Base-by-base conservation (phyloP, 768 basidiomycete species). In the Chiua virens region DNA sequence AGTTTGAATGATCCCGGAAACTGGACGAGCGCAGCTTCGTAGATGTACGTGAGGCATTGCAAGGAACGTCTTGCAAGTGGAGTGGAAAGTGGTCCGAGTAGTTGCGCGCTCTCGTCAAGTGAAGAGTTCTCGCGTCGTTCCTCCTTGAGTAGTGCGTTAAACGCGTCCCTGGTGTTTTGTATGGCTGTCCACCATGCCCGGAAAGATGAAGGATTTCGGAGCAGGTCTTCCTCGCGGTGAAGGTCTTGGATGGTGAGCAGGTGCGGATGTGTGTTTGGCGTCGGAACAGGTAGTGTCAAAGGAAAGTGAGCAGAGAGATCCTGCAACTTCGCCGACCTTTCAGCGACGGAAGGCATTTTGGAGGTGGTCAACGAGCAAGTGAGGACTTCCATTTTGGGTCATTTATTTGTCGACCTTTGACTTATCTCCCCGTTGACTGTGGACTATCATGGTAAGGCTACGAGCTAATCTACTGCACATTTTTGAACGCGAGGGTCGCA, bases 121-220 rank as follows among this genome's bases (percentile, higher is more conserved):
- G 79, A 62, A 44, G 80, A 68, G 22, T 73, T 61, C 3, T 75
- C 62, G 17, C 73, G 74, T 55, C 59, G 55, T 41, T 88, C 85
- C 5, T 75, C 71, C 66, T 85, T 89, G 56, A 81, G 76, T 43
- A 78, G 73, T 6, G 80, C 66, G 41, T 68, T 67, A 59, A 82
- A 82, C 15, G 79, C 76, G 56, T 95, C 92, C 62, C 81, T 81
- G 41, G 90, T 79, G 34, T 81, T 77, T 58, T 82, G 78, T 58
- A 98, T 87, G 56, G 92, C 90, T 2, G 85, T 74, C 83, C 92
- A 90, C 97, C 97, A 98, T 62, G 90, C 85, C 35, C 91, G 81
- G 69, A 96, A 93, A 30, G 93, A 96, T 32, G 81, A 79, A 10
- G 93, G 91, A 69, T 98, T 98, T 54, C 92, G 81, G 34, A 93